phyloP scores from a whole-genome alignment of 371 early-diverging fungal species.

The Syncephalastrum racemosum region DNA sequence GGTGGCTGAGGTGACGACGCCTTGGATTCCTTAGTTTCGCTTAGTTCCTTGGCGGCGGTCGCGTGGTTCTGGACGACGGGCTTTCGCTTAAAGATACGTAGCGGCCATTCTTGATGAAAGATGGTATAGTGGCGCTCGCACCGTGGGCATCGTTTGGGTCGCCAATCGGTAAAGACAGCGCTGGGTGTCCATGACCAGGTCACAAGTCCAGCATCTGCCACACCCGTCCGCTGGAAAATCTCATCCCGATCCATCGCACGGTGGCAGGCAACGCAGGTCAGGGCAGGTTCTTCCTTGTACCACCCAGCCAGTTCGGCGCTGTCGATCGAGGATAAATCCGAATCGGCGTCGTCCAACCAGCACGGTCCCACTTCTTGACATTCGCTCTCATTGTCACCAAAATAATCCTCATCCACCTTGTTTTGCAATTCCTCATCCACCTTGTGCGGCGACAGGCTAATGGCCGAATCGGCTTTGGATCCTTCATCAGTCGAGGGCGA shows the following conservation, averaged over 20 bases:
- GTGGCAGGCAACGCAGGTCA: slow-evolving; percentile 36
- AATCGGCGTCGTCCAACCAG: slow-evolving; percentile 35
- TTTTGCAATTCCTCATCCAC: slow-evolving; percentile 6
- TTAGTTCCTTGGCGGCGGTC: neutral
- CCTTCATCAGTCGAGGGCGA: slow-evolving; percentile 17
- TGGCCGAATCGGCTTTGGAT: slow-evolving; percentile 43
- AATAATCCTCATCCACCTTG: slow-evolving; percentile 6
- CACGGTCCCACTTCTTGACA: too few relatives aligned
- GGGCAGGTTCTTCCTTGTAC: slow-evolving; percentile 16
- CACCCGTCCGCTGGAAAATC: slow-evolving; percentile 30
- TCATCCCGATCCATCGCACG: slow-evolving; percentile 30
- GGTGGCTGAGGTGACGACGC: neutral
- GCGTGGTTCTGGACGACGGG: too few relatives aligned
- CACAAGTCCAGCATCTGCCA: slow-evolving; percentile 34
- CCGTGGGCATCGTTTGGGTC: slow-evolving; percentile 43
- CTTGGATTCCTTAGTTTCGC: neutral
- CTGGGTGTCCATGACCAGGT: slow-evolving; percentile 57
- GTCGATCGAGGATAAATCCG: slow-evolving; percentile 43
- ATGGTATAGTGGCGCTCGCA: slow-evolving; percentile 46
- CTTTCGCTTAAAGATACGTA: slow-evolving; percentile 23
- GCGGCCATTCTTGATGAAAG: slow-evolving; percentile 49
- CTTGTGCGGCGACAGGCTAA: slow-evolving; percentile 32
- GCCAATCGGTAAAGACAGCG: slow-evolving; percentile 44
- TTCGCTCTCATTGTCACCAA: slow-evolving; percentile 19
- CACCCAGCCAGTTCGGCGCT: slow-evolving; percentile 21